Percentiles rank a stretch among this genome's conserved stretches.
These are phyloP conservation scores for Blastocladiella emersonii DNA, from an alignment of 371 early-diverging fungal genomes.

Conservation along the genomic window DNA sequence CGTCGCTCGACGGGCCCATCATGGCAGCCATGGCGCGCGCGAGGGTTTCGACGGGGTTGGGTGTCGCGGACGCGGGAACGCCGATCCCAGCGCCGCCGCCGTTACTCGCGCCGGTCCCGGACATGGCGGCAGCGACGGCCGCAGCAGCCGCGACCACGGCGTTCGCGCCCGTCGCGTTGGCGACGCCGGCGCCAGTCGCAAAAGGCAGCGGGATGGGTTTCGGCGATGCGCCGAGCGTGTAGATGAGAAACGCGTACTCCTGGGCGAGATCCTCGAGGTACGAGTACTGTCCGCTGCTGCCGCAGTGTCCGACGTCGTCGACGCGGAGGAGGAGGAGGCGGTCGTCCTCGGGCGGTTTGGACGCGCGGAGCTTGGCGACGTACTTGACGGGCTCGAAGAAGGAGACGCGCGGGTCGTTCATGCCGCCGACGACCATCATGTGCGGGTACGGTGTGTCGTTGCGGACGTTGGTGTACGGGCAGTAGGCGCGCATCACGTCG, in stretches of 20 bases:
- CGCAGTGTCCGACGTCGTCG: conserved; percentile 42
- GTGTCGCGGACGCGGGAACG: too few species aligned
- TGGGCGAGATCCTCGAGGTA: conserved; percentile 40
- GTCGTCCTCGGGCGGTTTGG: conserved; percentile 6
- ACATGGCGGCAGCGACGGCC: too few species aligned
- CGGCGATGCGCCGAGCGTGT: conserved; percentile 10
- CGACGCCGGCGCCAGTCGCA: too few species aligned
- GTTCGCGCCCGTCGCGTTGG: too few species aligned
- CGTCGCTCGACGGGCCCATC: too few species aligned
- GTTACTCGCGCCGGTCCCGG: too few species aligned
- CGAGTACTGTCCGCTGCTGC: conserved; percentile 37
- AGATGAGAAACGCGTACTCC: conserved; percentile 41
- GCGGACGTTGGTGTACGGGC: conserved; percentile 24
- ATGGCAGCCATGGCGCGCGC: too few species aligned
- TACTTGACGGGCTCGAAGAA: conserved; percentile 47
- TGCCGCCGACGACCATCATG: conserved; percentile 39
- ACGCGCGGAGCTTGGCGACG: background rate
- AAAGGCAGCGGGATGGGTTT: background rate
- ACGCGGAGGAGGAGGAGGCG: conserved; percentile 29
- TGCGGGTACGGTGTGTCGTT: conserved; percentile 25
- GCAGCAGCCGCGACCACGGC: too few species aligned
- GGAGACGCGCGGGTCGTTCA: conserved; percentile 48
- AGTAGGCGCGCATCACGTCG: conserved; percentile 28
- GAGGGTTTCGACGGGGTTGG: too few species aligned
- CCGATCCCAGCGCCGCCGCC: too few species aligned